phyloP scores from a whole-genome alignment of 257 asterid genomes.

The Vinca minor region DNA sequence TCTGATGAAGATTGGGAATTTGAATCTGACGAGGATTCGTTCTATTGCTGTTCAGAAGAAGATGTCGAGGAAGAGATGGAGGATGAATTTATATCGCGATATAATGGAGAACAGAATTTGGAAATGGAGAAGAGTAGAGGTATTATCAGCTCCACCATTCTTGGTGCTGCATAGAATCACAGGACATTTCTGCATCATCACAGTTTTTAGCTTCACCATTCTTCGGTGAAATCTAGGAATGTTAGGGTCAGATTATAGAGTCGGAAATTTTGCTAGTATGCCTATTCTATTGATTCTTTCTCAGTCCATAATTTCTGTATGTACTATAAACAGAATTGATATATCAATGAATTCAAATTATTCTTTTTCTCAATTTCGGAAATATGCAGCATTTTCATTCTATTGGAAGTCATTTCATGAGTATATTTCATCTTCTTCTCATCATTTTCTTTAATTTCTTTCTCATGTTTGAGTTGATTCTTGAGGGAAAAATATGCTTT shows the following conservation, averaged over 20 bases:
- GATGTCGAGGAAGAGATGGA: slow-evolving; percentile 25
- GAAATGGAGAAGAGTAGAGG: slow-evolving; percentile 26
- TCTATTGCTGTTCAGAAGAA: slow-evolving; percentile 42
- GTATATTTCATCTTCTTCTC: no score
- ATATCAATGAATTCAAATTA: slow-evolving; percentile 7
- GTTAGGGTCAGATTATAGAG: slow-evolving; percentile 22
- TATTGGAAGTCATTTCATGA: no score
- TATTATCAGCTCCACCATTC: slow-evolving; percentile 15
- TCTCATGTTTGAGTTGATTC: no score
- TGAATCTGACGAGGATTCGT: slow-evolving; percentile 35
- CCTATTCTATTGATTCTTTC: slow-evolving; percentile 2
- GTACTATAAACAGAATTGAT: background rate
- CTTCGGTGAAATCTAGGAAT: slow-evolving; percentile 46
- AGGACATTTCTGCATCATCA: slow-evolving; percentile 23
- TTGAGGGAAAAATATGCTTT: no score
- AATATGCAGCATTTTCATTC: no score
- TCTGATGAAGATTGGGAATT: slow-evolving; percentile 41
- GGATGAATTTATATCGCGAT: slow-evolving; percentile 28
- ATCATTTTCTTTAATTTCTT: no score
- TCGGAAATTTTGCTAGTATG: slow-evolving; percentile 16
- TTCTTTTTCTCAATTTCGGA: slow-evolving; percentile 6
- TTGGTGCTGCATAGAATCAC: slow-evolving; percentile 29
- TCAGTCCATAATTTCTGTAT: slow-evolving; percentile 10
- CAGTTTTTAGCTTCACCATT: slow-evolving; percentile 43
- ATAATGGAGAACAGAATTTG: slow-evolving; percentile 22